Evolutionary conservation across 441 rosid genomes (phyloP).

Genomic region (Eruca vesicaria): DNA sequence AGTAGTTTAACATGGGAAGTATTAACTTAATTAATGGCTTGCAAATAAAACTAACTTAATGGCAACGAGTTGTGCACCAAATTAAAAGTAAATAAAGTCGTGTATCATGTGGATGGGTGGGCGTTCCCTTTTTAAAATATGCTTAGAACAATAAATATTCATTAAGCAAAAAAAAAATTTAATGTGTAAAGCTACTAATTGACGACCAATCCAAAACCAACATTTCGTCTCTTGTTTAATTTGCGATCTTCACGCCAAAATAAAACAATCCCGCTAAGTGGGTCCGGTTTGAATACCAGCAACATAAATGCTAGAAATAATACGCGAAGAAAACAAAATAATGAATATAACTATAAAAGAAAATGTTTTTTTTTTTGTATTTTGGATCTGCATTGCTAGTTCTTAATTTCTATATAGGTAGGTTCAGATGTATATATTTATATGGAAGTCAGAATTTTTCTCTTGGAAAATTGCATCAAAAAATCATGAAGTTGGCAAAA

Average conservation of each 20-base stretch:
- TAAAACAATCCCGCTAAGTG: not conserved
- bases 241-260: slow-evolving; percentile 15
- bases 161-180: too few relatives aligned
- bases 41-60: not conserved
- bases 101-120: not conserved
- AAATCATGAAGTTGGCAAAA: too few relatives aligned
- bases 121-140: slow-evolving; percentile 8
- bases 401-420: too few relatives aligned
- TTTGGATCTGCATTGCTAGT: too few relatives aligned
- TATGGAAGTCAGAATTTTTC: too few relatives aligned
- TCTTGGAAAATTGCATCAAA: too few relatives aligned
- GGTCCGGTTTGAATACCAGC: not conserved
- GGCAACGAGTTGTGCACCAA: not conserved
- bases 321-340: not conserved
- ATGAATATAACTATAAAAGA: too few relatives aligned
- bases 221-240: slow-evolving; percentile 4
- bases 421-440: too few relatives aligned
- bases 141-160: not conserved
- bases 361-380: too few relatives aligned
- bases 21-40: not conserved
- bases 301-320: slow-evolving; percentile 4
- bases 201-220: slow-evolving; percentile 18
- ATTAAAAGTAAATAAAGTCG: not conserved
- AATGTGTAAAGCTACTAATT: not conserved
- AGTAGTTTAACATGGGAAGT: not conserved